Evolutionary conservation across 805 yeast genomes (phyloP).

Genomic region (Citeromyces nyonsensis): DNA sequence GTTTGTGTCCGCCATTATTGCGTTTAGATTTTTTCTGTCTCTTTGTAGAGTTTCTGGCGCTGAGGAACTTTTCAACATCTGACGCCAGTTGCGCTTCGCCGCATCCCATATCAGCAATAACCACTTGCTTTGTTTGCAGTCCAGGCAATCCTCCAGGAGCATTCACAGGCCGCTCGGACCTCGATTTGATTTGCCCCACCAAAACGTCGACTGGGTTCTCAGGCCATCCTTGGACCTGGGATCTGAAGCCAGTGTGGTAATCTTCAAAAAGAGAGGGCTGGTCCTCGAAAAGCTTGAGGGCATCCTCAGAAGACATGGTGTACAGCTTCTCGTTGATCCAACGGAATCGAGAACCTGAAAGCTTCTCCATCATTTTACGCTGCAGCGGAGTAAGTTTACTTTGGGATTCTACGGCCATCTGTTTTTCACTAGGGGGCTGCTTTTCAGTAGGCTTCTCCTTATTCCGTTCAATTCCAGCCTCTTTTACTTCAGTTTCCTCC

Average conservation of each 20-base stretch:
- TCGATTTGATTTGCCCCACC: constrained; percentile 48
- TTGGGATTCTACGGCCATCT: constrained; percentile 2
- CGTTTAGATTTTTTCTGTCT: constrained; percentile 17
- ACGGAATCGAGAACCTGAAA: constrained; percentile 89
- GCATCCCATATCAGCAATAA: constrained; percentile 97
- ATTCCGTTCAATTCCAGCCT: constrained; percentile 2
- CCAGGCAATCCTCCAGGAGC: constrained; percentile 97
- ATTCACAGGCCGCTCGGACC: constrained; percentile 50
- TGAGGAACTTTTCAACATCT: constrained; percentile 34
- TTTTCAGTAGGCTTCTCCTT: constrained; percentile 4
- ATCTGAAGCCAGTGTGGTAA: constrained; percentile 88
- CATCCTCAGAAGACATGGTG: constrained; percentile 68
- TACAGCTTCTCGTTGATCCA: constrained; percentile 98
- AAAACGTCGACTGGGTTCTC: constrained; percentile 94
- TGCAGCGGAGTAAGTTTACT: constrained; percentile 66
- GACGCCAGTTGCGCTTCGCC: constrained; percentile 87
- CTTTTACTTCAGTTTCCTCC: constrained; percentile 5
- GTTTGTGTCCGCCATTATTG: constrained; percentile 14
- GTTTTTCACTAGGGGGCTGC: constrained; percentile 1
- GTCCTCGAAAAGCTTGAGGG: constrained; percentile 52
- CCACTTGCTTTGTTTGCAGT: constrained; percentile 38
- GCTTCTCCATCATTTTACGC: constrained; percentile 88
- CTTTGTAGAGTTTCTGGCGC: constrained; percentile 10
- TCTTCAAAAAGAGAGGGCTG: constrained; percentile 89
- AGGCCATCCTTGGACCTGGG: constrained; percentile 96